A percentile compares a stretch with the other conserved stretches of the same genome.
These are phyloP conservation scores for Saururus chinensis DNA, from an alignment of 164 flowering plant genomes.

Conservation along the genomic window DNA sequence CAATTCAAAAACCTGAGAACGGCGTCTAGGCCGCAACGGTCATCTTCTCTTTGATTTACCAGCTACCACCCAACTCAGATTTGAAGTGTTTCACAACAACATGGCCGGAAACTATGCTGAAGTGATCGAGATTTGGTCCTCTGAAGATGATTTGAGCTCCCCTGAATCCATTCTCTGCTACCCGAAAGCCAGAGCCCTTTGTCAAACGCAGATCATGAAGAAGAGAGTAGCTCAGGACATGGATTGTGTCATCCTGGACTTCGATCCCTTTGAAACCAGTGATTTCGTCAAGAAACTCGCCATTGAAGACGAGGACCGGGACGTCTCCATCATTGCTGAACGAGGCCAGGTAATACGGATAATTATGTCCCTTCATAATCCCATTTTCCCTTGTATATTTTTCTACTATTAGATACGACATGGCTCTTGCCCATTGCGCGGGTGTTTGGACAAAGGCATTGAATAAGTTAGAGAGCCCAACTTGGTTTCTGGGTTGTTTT, in stretches of 20 bases:
- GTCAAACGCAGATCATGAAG: background rate
- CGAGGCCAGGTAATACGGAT: conserved; percentile 12
- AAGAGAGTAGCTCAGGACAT: background rate
- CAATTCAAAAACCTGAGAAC: too few relatives aligned
- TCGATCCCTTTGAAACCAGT: conserved; percentile 20
- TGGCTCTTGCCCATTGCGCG: background rate
- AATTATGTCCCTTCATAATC: background rate
- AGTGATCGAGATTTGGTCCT: conserved; percentile 6
- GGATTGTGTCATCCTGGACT: conserved; percentile 36
- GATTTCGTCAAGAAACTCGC: conserved; percentile 12
- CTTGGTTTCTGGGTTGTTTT: background rate
- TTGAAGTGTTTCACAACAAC: too few relatives aligned
- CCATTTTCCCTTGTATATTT: background rate
- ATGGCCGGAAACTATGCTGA: background rate
- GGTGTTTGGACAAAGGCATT: too few relatives aligned
- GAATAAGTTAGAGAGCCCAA: background rate
- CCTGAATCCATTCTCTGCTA: background rate
- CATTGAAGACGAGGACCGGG: conserved; percentile 5
- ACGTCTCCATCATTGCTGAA: conserved; percentile 10
- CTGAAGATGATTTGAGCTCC: background rate
- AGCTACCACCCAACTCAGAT: too few relatives aligned
- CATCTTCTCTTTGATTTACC: too few relatives aligned
- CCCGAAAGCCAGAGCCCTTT: background rate
- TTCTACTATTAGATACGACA: too few relatives aligned
- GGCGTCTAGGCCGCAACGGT: too few relatives aligned